A percentile compares a stretch with the other conserved stretches of the same genome.
These are phyloP conservation scores for Annulohypoxylon moriforme DNA, from an alignment of 495 filamentous ascomycete genomes.

Conservation along the genomic window DNA sequence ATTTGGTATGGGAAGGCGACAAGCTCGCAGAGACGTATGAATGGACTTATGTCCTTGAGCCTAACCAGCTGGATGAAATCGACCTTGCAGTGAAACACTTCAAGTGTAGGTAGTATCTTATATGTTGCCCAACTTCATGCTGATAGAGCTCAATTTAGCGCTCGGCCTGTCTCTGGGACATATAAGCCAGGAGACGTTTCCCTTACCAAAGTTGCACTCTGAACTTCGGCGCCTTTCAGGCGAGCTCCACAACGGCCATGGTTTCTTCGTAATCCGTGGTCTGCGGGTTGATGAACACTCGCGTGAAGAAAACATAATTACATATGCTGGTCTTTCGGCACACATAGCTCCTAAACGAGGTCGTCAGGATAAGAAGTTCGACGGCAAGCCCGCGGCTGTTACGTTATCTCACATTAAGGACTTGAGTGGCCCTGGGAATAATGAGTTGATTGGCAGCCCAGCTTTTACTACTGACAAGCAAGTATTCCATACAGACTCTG, in stretches of 20 bases:
- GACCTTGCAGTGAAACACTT: slow-evolving; percentile 66
- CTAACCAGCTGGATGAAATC: slow-evolving; percentile 64
- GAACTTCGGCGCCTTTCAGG: slow-evolving; percentile 62
- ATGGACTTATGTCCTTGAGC: slow-evolving; percentile 62
- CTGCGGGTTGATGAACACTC: slow-evolving; percentile 61
- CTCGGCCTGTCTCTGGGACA: slow-evolving; percentile 58
- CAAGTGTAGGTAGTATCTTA: slow-evolving; percentile 53
- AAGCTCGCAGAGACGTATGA: slow-evolving; percentile 61
- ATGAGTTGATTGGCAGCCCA: slow-evolving; percentile 58
- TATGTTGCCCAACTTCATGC: background rate
- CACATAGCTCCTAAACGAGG: slow-evolving; percentile 67
- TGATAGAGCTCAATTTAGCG: slow-evolving; percentile 48
- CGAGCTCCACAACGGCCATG: slow-evolving; percentile 66
- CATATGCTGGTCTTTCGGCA: slow-evolving; percentile 69
- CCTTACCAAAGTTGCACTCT: slow-evolving; percentile 61
- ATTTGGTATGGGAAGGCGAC: slow-evolving; percentile 69
- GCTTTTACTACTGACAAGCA: slow-evolving; percentile 67
- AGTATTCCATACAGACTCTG: slow-evolving; percentile 74
- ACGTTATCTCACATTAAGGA: slow-evolving; percentile 69
- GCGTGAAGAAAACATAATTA: slow-evolving; percentile 68
- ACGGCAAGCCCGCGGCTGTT: slow-evolving; percentile 53
- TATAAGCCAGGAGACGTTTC: slow-evolving; percentile 66
- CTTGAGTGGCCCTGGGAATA: slow-evolving; percentile 54
- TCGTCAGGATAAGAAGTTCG: slow-evolving; percentile 58
- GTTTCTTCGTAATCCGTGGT: slow-evolving; percentile 71